A percentile compares a stretch with the other conserved stretches of the same genome.
These are phyloP conservation scores for Dryas integrifolia DNA, from an alignment of 331 rosid species.

Conservation along the genomic window DNA sequence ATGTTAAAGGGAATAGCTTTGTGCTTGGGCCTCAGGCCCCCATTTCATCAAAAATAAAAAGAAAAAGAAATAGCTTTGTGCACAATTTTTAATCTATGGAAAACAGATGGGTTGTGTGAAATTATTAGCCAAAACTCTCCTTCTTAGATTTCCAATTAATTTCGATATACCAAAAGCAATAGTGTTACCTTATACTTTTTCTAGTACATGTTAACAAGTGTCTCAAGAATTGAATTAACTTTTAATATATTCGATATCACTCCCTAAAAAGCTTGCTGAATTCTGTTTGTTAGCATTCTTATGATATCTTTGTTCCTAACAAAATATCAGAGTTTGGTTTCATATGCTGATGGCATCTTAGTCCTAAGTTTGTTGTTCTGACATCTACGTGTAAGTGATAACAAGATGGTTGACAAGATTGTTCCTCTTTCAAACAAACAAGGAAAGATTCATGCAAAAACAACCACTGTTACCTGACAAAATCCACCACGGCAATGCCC, in stretches of 20 bases:
- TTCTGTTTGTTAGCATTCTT: background rate
- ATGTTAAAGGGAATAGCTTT: background rate
- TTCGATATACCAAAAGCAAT: background rate
- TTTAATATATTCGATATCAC: background rate
- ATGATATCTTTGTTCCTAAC: background rate
- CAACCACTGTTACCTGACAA: conserved; percentile 59
- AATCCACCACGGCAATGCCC: conserved; percentile 92
- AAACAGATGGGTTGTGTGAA: background rate
- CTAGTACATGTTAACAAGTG: background rate
- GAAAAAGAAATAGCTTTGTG: too few species aligned
- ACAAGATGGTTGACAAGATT: conserved; percentile 12
- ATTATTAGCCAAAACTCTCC: background rate
- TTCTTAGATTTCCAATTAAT: background rate
- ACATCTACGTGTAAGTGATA: background rate
- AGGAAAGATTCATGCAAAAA: background rate
- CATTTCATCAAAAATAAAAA: too few species aligned
- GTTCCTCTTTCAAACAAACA: conserved; percentile 22
- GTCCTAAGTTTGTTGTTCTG: background rate
- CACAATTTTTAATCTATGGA: background rate
- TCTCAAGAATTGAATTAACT: background rate
- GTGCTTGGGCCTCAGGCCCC: too few species aligned
- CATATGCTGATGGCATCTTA: background rate
- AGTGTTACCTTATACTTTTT: background rate
- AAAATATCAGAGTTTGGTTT: background rate
- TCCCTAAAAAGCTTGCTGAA: background rate